These are phyloP conservation scores for Podaxis pistillaris DNA, from an alignment of 768 basidiomycete genomes.

Conservation along the genomic window DNA sequence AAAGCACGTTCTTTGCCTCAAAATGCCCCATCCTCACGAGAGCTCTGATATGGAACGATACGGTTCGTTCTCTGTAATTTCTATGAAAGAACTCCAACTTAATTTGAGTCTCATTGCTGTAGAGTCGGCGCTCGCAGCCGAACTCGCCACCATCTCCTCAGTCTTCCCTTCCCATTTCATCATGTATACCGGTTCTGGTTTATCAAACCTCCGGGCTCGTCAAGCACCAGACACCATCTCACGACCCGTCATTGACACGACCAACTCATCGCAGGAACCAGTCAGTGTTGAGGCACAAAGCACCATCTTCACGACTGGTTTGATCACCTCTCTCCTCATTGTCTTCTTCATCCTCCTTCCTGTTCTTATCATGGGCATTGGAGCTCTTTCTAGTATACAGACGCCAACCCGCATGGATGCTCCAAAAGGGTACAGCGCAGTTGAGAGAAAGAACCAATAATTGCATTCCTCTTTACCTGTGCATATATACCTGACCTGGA, in stretches of 20 bases:
- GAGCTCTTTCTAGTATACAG: constrained; percentile 72
- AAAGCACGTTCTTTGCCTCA: constrained; percentile 59
- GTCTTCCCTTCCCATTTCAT: constrained; percentile 62
- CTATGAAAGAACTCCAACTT: neutral
- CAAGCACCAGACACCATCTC: constrained; percentile 32
- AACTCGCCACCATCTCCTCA: constrained; percentile 47
- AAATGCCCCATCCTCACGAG: constrained; percentile 50
- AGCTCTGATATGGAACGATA: constrained; percentile 45
- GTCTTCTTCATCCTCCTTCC: constrained; percentile 69
- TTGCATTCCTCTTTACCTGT: neutral
- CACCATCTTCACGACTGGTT: constrained; percentile 57
- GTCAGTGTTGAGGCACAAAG: neutral
- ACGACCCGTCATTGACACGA: constrained; percentile 23
- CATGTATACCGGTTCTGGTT: constrained; percentile 57
- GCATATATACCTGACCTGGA: neutral
- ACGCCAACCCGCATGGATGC: constrained; percentile 61
- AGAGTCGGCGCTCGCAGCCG: constrained; percentile 46
- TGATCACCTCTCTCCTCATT: constrained; percentile 66
- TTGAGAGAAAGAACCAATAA: constrained; percentile 77
- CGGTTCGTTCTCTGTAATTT: constrained; percentile 39
- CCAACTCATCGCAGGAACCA: constrained; percentile 41
- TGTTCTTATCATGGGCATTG: constrained; percentile 59
- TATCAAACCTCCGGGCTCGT: constrained; percentile 26
- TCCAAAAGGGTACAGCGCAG: constrained; percentile 64
- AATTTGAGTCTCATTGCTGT: constrained; percentile 13